Evolutionary conservation across 2,329 filamentous ascomycete species (phyloP), one percentile per base, ranked within the genome.

Genomic region (Microsporum ferrugineum): DNA sequence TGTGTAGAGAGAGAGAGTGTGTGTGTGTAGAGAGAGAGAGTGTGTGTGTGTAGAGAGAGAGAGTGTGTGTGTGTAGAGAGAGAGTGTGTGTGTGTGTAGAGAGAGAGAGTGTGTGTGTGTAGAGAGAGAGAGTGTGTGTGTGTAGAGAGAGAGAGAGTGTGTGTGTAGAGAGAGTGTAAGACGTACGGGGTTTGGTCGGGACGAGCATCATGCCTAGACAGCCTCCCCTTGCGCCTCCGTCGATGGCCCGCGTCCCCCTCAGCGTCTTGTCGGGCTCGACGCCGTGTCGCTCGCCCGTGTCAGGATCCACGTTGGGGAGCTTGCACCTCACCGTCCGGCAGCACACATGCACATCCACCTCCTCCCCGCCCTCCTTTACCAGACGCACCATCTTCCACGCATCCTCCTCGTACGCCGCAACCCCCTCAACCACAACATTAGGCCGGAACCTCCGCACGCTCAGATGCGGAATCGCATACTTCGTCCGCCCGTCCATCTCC

Each of bases 301-400:
- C 74, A 0, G 80, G 82, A 65, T 85, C 78, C 1, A 84, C 81
- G 66, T 84, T 85, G 0, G 82, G 82, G 14, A 86, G 67, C 53
- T 77, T 78, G 68, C 83, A 85, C 53, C 82, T 75, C 2, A 82
- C 77, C 8, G 82, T 83, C n/a, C 81, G 79, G 68, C 80, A 83
- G 1, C 77, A 77, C 8, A 82, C 77, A 63, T 83, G 73, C 29
- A 75, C 68, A 51, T 74, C 68, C 1, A 68, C 62, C 5, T 66
- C 64, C 14, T 60, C 38, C 6, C 1, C 34, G 4, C 7, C 27
- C 7, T 27, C 12, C 39, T 23, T 3, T 33, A 53, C 33, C 34
- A 82, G 74, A 29, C 68, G 67, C 29, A 83, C 75, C n/a, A 71
- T 72, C 61, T 79, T 82, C 83, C 83, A 85, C 27, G 71, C 64